These are phyloP conservation scores for Guyanaporus albipodus DNA, from an alignment of 768 basidiomycete genomes.

Conservation along the genomic window DNA sequence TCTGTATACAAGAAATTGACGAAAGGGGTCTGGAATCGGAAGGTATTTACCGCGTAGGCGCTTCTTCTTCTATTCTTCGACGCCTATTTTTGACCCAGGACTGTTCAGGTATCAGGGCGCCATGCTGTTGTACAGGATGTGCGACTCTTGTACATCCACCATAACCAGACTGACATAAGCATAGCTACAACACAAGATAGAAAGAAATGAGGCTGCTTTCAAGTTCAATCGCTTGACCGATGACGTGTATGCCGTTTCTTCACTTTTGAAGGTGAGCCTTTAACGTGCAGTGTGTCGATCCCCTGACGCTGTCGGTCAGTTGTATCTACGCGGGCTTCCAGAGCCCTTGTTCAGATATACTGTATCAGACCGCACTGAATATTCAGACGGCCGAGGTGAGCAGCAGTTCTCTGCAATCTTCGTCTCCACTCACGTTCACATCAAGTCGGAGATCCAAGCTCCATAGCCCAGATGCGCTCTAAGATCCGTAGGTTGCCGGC, in stretches of 20 bases:
- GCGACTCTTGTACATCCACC: slow-evolving; percentile 16
- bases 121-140: slow-evolving; percentile 84
- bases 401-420: not conserved
- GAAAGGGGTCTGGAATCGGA: slow-evolving; percentile 71
- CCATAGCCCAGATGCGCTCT: slow-evolving; percentile 74
- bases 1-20: slow-evolving; percentile 83
- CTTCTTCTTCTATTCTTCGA: not conserved
- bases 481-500: slow-evolving; percentile 81
- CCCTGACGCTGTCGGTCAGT: slow-evolving; percentile 33
- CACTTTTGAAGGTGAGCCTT: slow-evolving; percentile 68
- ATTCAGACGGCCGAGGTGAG: slow-evolving; percentile 72
- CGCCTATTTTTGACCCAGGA: slow-evolving; percentile 2
- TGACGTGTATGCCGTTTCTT: slow-evolving; percentile 81
- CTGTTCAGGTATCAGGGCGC: slow-evolving; percentile 68
- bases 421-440: not conserved
- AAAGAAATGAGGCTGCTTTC: slow-evolving; percentile 76
- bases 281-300: not conserved
- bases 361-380: slow-evolving; percentile 75
- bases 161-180: slow-evolving; percentile 3
- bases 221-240: slow-evolving; percentile 66
- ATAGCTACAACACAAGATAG: slow-evolving; percentile 82
- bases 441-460: slow-evolving; percentile 62
- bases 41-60: slow-evolving; percentile 72
- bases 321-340: slow-evolving; percentile 82
- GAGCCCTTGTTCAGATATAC: slow-evolving; percentile 86